Evolutionary conservation across 768 basidiomycete genomes (phyloP), one percentile per base, ranked within the genome.

Genomic region (Leccinum subtestaceum): DNA sequence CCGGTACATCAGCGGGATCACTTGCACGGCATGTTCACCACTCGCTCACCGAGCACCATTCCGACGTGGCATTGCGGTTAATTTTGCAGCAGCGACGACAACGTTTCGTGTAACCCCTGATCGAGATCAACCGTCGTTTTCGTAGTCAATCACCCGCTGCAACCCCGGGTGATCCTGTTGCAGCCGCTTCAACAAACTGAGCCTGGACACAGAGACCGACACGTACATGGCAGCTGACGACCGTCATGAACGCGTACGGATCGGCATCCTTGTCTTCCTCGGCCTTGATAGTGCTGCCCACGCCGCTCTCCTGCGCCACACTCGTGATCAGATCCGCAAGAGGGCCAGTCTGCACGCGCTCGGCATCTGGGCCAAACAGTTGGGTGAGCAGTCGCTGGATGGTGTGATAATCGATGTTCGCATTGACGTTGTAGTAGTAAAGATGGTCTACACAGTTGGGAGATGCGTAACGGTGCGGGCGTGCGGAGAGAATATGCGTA

Each of bases 21-120:
- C 85, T 65, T 98, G 93, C 13, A 94, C 88, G 0, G 96, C 87
- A 99, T 95, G 71, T 99, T 99, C 63, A 97, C 81, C 52, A 98
- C 78, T 0, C 96, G 81, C 71, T 97, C 93, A 62, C 88, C 90
- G 63, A 99, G 78, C 10, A 98, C 80, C n/a, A 97, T 79, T 2
- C 93, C 96, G 49, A 96, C 84, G 60, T 89, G 63, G 6, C 40
- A 84, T 38, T 76, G 72, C 36, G 63, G 32, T 17, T 54, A 52
- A 10, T 57, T 11, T 1, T 43, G 45, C 4, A 68, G 49, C 6
- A 89, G 76, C 10, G 72, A 69, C 63, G 81, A 77, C 25, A 91
- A 79, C 12, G 82, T 72, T 27, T 77, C 58, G 60, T 87, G 81
- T 65, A 89, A 79, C 31, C 77, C 69, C 12, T 74, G 61, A 60